Evolutionary conservation across 2,329 filamentous ascomycete genomes (phyloP).

Genomic region (Cryoendolithus antarcticus): DNA sequence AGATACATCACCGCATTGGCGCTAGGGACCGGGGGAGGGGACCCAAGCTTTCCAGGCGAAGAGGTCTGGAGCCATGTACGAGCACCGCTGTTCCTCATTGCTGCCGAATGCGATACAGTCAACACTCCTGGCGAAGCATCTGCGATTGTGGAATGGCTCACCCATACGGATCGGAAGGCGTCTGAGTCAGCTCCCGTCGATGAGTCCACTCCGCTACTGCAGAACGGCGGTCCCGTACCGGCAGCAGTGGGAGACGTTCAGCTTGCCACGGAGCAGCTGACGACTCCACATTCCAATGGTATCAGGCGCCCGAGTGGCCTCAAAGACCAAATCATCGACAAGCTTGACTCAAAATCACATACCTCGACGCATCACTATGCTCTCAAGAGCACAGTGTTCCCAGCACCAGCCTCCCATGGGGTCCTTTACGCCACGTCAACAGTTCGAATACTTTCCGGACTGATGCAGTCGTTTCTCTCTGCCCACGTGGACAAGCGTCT

Average conservation of each 20-base stretch:
- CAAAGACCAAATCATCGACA: not conserved
- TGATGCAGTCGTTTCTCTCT: slow-evolving; percentile 72
- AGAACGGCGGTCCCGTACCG: not conserved
- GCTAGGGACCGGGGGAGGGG: slow-evolving; percentile 5
- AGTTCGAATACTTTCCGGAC: slow-evolving; percentile 63
- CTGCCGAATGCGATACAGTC: slow-evolving; percentile 62
- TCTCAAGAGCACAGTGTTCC: slow-evolving; percentile 59
- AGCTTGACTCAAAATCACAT: slow-evolving; percentile 7
- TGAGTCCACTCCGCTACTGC: too few relatives aligned
- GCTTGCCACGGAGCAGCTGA: slow-evolving; percentile 4
- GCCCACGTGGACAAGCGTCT: slow-evolving; percentile 64
- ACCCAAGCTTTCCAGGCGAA: slow-evolving; percentile 51
- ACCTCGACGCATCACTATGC: slow-evolving; percentile 24
- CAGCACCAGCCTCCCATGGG: slow-evolving; percentile 64
- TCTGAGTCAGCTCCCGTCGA: too few relatives aligned
- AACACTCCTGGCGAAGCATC: slow-evolving; percentile 60
- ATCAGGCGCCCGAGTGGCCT: too few relatives aligned
- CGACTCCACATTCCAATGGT: too few relatives aligned
- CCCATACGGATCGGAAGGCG: slow-evolving; percentile 6
- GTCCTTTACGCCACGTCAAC: slow-evolving; percentile 69
- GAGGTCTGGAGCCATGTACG: slow-evolving; percentile 61
- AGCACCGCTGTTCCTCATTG: slow-evolving; percentile 66
- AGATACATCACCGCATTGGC: slow-evolving; percentile 55
- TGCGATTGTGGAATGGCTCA: slow-evolving; percentile 45
- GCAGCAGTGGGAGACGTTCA: slow-evolving; percentile 8